phyloP scores from a whole-genome alignment of 352 stramenopile species.

The Phytophthora melonis region DNA sequence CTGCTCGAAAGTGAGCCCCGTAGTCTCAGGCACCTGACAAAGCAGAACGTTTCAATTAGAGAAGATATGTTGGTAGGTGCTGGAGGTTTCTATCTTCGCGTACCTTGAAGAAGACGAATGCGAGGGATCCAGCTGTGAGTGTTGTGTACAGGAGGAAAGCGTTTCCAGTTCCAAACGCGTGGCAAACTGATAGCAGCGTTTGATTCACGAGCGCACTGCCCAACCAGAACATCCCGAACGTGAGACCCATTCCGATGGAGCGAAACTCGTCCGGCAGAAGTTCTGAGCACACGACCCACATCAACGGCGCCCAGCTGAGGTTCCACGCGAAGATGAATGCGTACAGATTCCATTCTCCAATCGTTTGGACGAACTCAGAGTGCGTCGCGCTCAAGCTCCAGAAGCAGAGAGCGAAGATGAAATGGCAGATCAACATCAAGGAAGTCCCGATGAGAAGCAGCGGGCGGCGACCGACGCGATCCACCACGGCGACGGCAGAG shows the following conservation, averaged over 20 bases:
- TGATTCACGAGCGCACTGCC: constrained; percentile 75
- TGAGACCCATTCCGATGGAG: constrained; percentile 78
- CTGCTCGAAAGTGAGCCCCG: constrained; percentile 69
- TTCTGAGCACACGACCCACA: constrained; percentile 81
- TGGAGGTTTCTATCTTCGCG: background rate
- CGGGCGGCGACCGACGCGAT: constrained; percentile 65
- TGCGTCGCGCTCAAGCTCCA: constrained; percentile 42
- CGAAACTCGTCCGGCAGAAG: constrained; percentile 72
- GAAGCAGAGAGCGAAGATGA: constrained; percentile 65
- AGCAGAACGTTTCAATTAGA: background rate
- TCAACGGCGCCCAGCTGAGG: constrained; percentile 77
- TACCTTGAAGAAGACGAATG: constrained; percentile 69
- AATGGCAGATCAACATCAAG: constrained; percentile 61
- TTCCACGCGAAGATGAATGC: constrained; percentile 82
- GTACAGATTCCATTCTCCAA: constrained; percentile 75
- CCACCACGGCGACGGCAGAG: constrained; percentile 58
- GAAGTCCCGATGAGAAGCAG: constrained; percentile 66
- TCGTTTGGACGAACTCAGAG: constrained; percentile 36
- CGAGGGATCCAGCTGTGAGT: constrained; percentile 52
- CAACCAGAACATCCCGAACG: constrained; percentile 79
- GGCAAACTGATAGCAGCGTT: constrained; percentile 70
- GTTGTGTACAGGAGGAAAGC: constrained; percentile 68
- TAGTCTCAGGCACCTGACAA: constrained; percentile 69
- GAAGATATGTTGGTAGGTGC: background rate
- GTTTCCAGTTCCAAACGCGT: constrained; percentile 51